phyloP scores from a whole-genome alignment of 2,329 filamentous ascomycete species.

The Aspergillus quadricinctus region DNA sequence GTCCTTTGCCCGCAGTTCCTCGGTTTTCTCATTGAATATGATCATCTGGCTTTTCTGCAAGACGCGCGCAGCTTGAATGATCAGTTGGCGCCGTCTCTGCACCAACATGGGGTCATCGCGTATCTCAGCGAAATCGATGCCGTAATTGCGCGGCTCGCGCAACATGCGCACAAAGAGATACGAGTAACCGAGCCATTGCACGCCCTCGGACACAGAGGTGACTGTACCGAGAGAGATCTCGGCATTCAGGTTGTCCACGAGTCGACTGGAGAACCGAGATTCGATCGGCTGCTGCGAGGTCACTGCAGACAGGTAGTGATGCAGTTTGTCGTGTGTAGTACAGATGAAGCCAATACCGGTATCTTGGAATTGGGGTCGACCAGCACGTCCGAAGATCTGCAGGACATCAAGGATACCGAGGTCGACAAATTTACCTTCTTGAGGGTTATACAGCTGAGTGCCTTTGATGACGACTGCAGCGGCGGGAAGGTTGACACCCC shows the following conservation, averaged over 20 bases:
- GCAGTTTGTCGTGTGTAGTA: constrained; percentile 87
- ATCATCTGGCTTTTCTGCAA: constrained; percentile 97
- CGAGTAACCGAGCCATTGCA: constrained; percentile 96
- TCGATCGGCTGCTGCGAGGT: constrained; percentile 97
- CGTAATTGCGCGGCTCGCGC: constrained; percentile 83
- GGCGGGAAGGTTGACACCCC: constrained; percentile 97
- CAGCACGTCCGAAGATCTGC: constrained; percentile 97
- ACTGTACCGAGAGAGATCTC: constrained; percentile 93
- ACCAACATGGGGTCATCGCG: constrained; percentile 84
- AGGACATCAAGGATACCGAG: constrained; percentile 93
- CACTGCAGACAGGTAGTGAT: constrained; percentile 86
- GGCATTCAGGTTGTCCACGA: constrained; percentile 95
- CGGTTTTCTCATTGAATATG: constrained; percentile 91
- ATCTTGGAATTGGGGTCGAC: constrained; percentile 95
- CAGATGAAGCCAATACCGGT: constrained; percentile 98
- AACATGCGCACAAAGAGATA: constrained; percentile 97
- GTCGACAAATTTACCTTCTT: constrained; percentile 95
- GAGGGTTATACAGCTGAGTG: constrained; percentile 92
- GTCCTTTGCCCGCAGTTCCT: constrained; percentile 90
- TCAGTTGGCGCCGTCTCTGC: constrained; percentile 75
- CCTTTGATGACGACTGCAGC: constrained; percentile 98
- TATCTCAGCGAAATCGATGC: constrained; percentile 90
- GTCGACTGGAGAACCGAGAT: constrained; percentile 86
- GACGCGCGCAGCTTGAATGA: constrained; percentile 81
- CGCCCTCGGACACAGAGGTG: constrained; percentile 86